phyloP scores from a whole-genome alignment of 108 stramenopile genomes.

The Fistulifera solaris region DNA sequence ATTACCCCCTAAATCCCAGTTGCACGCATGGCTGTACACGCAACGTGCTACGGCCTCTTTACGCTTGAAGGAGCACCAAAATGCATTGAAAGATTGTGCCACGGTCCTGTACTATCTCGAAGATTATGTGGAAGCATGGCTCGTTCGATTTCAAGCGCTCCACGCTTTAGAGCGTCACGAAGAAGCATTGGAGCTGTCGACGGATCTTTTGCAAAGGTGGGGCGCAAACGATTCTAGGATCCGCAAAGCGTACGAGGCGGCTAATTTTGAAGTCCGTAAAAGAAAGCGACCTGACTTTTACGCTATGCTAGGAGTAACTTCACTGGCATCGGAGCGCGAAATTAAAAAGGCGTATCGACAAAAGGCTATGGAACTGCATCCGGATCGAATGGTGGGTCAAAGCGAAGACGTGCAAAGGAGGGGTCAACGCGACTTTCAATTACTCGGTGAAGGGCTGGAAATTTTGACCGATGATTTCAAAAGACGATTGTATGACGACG shows the following conservation, averaged over 20 bases:
- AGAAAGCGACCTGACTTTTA: constrained; percentile 39
- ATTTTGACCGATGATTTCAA: constrained; percentile 35
- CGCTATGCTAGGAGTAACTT: constrained; percentile 20
- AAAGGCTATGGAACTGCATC: constrained; percentile 37
- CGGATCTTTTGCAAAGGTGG: constrained; percentile 26
- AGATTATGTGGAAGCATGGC: constrained; percentile 31
- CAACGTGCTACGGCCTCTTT: constrained; percentile 30
- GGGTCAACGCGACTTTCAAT: constrained; percentile 20
- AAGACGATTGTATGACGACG: constrained; percentile 45
- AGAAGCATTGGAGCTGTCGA: constrained; percentile 19
- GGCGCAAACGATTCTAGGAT: constrained; percentile 21
- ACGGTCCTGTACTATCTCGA: constrained; percentile 28
- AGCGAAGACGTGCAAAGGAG: background rate
- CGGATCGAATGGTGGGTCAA: constrained; percentile 23
- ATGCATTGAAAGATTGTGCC: constrained; percentile 23
- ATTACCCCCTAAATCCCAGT: constrained; percentile 17
- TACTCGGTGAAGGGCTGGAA: constrained; percentile 43
- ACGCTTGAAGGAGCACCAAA: constrained; percentile 24
- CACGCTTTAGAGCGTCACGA: constrained; percentile 28
- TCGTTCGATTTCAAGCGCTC: constrained; percentile 27
- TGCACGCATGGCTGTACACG: constrained; percentile 22
- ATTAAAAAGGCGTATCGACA: constrained; percentile 52
- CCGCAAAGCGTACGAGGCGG: constrained; percentile 36
- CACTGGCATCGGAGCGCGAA: constrained; percentile 35
- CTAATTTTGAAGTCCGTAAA: constrained; percentile 38